phyloP scores from a whole-genome alignment of 148 eudicot genomes.

The Vaccinium myrtillus region DNA sequence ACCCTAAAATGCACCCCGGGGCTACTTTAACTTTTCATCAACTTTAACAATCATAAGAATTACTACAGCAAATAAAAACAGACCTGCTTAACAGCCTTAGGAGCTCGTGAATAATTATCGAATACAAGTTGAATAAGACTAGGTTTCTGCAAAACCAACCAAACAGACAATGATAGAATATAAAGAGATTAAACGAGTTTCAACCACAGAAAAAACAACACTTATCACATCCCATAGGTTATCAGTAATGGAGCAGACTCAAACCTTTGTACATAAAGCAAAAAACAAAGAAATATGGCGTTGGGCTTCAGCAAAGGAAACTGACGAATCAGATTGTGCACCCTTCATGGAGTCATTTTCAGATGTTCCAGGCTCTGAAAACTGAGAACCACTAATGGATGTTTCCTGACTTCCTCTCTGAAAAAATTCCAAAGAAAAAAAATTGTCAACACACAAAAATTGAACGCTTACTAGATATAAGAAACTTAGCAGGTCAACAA shows the following conservation, averaged over 20 bases:
- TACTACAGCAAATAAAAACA: conserved; percentile 1
- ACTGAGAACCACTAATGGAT: conserved; percentile 69
- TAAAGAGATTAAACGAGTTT: neutral
- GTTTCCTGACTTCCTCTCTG: conserved; percentile 70
- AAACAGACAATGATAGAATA: neutral
- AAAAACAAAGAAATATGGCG: conserved; percentile 81
- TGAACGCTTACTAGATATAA: neutral
- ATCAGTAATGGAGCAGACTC: conserved; percentile 6
- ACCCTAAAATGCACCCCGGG: neutral
- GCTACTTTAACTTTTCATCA: conserved; percentile 12
- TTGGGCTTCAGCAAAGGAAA: conserved; percentile 72
- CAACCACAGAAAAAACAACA: conserved; percentile 2
- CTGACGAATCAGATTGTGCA: conserved; percentile 43
- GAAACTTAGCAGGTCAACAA: neutral
- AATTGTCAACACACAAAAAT: neutral
- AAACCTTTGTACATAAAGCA: conserved; percentile 87
- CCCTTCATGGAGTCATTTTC: conserved; percentile 42
- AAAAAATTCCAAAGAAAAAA: conserved; percentile 13
- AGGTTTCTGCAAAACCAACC: conserved; percentile 60
- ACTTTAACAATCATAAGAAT: neutral
- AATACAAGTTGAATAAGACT: conserved; percentile 81
- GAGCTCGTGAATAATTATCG: conserved; percentile 62
- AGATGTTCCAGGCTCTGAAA: conserved; percentile 52
- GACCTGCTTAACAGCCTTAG: conserved; percentile 92
- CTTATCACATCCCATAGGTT: conserved; percentile 1